phyloP scores from a whole-genome alignment of 2,329 filamentous ascomycete species.

The Ophiostoma quercus region DNA sequence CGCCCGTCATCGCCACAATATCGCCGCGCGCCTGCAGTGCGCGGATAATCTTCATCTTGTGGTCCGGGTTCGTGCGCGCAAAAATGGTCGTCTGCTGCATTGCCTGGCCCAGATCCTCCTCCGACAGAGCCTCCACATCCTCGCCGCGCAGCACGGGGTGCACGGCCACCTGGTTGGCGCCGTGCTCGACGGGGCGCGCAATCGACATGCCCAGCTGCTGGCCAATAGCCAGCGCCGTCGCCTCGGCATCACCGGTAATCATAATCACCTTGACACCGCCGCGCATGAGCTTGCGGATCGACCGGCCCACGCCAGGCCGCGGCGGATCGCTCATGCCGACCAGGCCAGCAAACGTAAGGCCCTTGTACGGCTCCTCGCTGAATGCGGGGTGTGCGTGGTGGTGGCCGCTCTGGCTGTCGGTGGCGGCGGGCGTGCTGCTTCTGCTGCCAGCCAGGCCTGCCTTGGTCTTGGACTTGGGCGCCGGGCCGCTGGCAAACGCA shows the following conservation, averaged over 20 bases:
- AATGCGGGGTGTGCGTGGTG: slow-evolving; percentile 41
- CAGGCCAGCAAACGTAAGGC: slow-evolving; percentile 82
- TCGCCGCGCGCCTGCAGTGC: slow-evolving; percentile 89
- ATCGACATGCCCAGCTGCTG: slow-evolving; percentile 93
- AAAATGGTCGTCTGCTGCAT: slow-evolving; percentile 91
- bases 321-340: slow-evolving; percentile 98
- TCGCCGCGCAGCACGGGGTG: slow-evolving; percentile 77
- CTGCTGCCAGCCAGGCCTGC: slow-evolving; percentile 34
- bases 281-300: slow-evolving; percentile 83
- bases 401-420: slow-evolving; percentile 31
- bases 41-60: slow-evolving; percentile 94
- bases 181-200: slow-evolving; percentile 48
- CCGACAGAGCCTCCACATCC: slow-evolving; percentile 88
- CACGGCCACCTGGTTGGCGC: slow-evolving; percentile 53
- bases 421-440: slow-evolving; percentile 42
- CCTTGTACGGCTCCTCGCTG: slow-evolving; percentile 69
- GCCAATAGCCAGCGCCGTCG: slow-evolving; percentile 89
- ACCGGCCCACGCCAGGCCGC: slow-evolving; percentile 79
- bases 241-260: slow-evolving; percentile 96
- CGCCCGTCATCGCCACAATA: slow-evolving; percentile 98
- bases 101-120: slow-evolving; percentile 74
- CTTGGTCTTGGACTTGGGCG: slow-evolving; percentile 35
- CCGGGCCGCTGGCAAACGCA: slow-evolving; percentile 80
- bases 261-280: slow-evolving; percentile 97
- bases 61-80: slow-evolving; percentile 90